These are phyloP conservation scores for Candida patagonica DNA, from an alignment of 805 yeast species.

Conservation along the genomic window DNA sequence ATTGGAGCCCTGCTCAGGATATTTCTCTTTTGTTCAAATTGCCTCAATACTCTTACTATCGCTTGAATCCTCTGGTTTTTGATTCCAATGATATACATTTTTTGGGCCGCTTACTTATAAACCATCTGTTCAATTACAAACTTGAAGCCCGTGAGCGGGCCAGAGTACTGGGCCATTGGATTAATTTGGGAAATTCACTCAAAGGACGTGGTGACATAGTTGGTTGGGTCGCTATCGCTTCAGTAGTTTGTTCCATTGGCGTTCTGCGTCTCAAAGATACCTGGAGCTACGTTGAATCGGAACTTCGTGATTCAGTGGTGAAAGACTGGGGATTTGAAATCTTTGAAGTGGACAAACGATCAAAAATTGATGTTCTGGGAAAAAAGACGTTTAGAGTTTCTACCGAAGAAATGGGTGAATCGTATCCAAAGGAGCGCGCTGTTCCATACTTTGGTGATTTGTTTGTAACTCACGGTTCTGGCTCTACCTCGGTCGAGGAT, in stretches of 20 bases:
- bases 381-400: constrained; percentile 34
- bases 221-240: constrained; percentile 86
- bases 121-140: constrained; percentile 46
- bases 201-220: constrained; percentile 86
- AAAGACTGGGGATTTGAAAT: constrained; percentile 91
- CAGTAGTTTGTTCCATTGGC: constrained; percentile 74
- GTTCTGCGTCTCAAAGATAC: constrained; percentile 61
- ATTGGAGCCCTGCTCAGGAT: constrained; percentile 77
- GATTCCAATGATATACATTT: constrained; percentile 67
- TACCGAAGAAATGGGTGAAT: constrained; percentile 70
- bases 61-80: constrained; percentile 69
- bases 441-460: constrained; percentile 90
- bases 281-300: constrained; percentile 64
- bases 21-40: constrained; percentile 60
- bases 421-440: constrained; percentile 65
- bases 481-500: background rate
- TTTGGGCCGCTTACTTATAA: constrained; percentile 57
- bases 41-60: constrained; percentile 29
- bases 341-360: constrained; percentile 75
- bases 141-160: constrained; percentile 39
- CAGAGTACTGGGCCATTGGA: constrained; percentile 68
- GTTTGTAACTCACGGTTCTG: constrained; percentile 34
- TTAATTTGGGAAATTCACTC: constrained; percentile 66
- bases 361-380: constrained; percentile 47
- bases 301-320: constrained; percentile 49